These are phyloP conservation scores for Syzygium oleosum DNA, from an alignment of 345 rosid species.

Conservation along the genomic window DNA sequence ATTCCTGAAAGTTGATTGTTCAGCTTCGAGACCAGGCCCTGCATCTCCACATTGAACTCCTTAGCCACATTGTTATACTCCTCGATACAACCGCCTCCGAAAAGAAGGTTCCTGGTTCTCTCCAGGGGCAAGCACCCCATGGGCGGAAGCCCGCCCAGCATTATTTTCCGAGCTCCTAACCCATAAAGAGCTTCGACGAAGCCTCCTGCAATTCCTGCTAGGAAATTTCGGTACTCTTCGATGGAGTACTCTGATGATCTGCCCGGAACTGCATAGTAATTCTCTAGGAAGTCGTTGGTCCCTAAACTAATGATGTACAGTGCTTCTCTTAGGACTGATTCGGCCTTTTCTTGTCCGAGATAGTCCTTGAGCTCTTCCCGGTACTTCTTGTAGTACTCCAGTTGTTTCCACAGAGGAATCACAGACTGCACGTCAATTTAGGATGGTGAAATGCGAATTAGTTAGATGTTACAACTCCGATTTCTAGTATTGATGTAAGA, in stretches of 20 bases:
- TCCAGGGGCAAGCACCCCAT: slow-evolving; percentile 86
- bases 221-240: slow-evolving; percentile 46
- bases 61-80: slow-evolving; percentile 57
- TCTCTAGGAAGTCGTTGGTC: slow-evolving; percentile 81
- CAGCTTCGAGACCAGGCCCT: slow-evolving; percentile 15
- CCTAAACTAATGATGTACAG: slow-evolving; percentile 70
- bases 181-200: slow-evolving; percentile 48
- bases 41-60: slow-evolving; percentile 49
- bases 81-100: slow-evolving; percentile 33
- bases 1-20: slow-evolving; percentile 41
- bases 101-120: slow-evolving; percentile 48
- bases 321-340: slow-evolving; percentile 40
- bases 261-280: slow-evolving; percentile 41
- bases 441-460: neutral
- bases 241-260: slow-evolving; percentile 32
- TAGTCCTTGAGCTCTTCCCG: slow-evolving; percentile 41
- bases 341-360: slow-evolving; percentile 44
- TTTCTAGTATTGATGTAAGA: neutral
- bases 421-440: slow-evolving; percentile 41
- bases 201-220: slow-evolving; percentile 36
- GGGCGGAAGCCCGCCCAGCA: slow-evolving; percentile 56
- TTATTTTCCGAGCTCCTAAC: slow-evolving; percentile 62
- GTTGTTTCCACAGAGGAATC: slow-evolving; percentile 73
- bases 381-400: slow-evolving; percentile 68
- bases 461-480: neutral